phyloP scores from a whole-genome alignment of 768 basidiomycete genomes.

The Austroboletus eburneus region DNA sequence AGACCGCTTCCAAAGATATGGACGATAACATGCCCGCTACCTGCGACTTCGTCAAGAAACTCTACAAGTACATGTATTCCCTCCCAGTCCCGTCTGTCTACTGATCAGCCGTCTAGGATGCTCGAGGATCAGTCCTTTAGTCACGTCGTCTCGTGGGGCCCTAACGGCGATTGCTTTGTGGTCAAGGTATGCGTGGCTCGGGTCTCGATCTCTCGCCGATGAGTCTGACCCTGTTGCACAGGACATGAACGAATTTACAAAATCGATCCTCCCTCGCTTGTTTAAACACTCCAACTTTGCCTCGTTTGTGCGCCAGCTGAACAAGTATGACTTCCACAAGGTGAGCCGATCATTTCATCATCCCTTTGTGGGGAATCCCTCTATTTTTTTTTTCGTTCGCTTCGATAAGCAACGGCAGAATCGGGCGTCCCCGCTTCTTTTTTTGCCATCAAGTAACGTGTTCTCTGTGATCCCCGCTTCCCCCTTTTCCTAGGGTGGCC shows the following conservation, averaged over 20 bases:
- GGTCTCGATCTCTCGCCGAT: constrained; percentile 1
- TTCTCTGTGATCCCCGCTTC: constrained; percentile 9
- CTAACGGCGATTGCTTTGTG: constrained; percentile 83
- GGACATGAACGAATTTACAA: constrained; percentile 97
- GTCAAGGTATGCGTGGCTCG: constrained; percentile 53
- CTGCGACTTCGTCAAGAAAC: constrained; percentile 90
- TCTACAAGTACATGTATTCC: constrained; percentile 67
- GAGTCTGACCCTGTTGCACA: constrained; percentile 19
- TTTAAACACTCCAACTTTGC: constrained; percentile 97
- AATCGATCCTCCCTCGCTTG: constrained; percentile 82
- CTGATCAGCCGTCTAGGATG: constrained; percentile 54
- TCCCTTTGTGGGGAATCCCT: not conserved
- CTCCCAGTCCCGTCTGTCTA: not conserved
- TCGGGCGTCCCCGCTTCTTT: constrained; percentile 17
- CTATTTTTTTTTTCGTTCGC: constrained; percentile 3
- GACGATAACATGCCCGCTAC: constrained; percentile 86
- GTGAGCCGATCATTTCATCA: constrained; percentile 31
- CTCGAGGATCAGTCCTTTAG: constrained; percentile 74
- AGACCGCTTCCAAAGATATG: constrained; percentile 29
- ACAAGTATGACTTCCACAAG: constrained; percentile 98
- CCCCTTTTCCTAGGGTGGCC: constrained; percentile 10
- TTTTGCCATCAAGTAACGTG: not conserved
- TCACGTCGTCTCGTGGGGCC: constrained; percentile 78
- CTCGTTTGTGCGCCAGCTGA: constrained; percentile 86
- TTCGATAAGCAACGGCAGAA: constrained; percentile 13